A percentile compares a stretch with the other conserved stretches of the same genome.
Conservation (phyloP, 805 yeast genomes). For the Lachancea cidri region DNA sequence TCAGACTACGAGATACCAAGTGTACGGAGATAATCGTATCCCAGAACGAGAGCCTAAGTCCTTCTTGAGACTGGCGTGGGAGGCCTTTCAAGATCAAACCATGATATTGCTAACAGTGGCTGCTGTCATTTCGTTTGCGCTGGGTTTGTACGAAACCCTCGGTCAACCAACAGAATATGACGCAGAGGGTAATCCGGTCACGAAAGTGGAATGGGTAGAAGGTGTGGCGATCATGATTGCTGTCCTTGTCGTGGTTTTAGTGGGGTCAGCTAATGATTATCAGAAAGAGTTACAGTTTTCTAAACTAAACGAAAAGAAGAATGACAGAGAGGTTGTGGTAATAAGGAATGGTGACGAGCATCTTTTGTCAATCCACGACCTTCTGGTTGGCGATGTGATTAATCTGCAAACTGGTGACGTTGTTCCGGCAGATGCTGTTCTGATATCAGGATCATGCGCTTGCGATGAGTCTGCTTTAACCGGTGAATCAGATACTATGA, state of each 20-base stretch:
- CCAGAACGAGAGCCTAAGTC: conserved; percentile 72
- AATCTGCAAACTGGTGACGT: conserved; percentile 90
- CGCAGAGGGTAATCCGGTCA: conserved; percentile 67
- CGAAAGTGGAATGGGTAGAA: conserved; percentile 96
- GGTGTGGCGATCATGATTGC: conserved; percentile 97
- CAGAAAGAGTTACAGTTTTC: conserved; percentile 94
- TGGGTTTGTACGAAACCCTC: conserved; percentile 89
- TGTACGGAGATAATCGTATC: conserved; percentile 64
- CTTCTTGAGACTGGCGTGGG: conserved; percentile 62
- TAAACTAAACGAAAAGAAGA: conserved; percentile 79
- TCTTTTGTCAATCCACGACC: conserved; percentile 63
- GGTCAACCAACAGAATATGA: conserved; percentile 78
- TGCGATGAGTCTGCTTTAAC: conserved; percentile 91
- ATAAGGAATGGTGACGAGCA: conserved; percentile 65
- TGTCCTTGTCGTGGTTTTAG: conserved; percentile 80
- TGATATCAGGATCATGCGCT: conserved; percentile 70
- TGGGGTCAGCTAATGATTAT: conserved; percentile 94
- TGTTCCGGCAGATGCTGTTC: conserved; percentile 80
- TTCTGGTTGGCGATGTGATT: conserved; percentile 83
- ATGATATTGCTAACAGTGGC: conserved; percentile 78
- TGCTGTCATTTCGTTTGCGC: conserved; percentile 80
- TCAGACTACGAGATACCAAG: conserved; percentile 17
- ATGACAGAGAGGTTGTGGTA: conserved; percentile 74
- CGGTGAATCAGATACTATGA: conserved; percentile 86
- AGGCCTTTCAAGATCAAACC: conserved; percentile 88